Evolutionary conservation across 805 yeast species (phyloP).

Genomic region (Barnettozyma siamensis): DNA sequence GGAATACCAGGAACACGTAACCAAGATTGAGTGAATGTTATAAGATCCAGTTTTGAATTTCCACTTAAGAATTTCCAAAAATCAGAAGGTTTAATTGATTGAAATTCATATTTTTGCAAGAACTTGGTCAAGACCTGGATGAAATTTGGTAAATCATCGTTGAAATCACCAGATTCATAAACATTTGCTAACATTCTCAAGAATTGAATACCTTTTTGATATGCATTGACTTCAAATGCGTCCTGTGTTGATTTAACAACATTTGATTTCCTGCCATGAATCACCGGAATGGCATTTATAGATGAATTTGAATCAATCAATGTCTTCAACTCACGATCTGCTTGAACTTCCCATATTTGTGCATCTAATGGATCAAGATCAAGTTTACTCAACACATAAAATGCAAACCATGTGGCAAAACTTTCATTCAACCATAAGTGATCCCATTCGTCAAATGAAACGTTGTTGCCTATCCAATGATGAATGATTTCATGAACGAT

Average conservation of each 20-base stretch:
- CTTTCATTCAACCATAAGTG: constrained; percentile 72
- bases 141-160: constrained; percentile 29
- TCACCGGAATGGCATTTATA: constrained; percentile 11
- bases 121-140: constrained; percentile 34
- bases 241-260: constrained; percentile 36
- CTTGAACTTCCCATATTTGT: constrained; percentile 30
- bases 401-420: constrained; percentile 71
- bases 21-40: constrained; percentile 56
- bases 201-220: constrained; percentile 55
- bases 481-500: constrained; percentile 71
- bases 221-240: constrained; percentile 45
- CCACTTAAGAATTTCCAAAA: constrained; percentile 44
- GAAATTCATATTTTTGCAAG: constrained; percentile 29
- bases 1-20: constrained; percentile 56
- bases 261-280: constrained; percentile 17
- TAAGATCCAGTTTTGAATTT: constrained; percentile 36
- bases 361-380: constrained; percentile 23
- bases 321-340: constrained; percentile 27
- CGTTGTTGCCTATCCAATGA: constrained; percentile 72
- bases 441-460: constrained; percentile 64
- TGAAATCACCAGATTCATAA: constrained; percentile 29
- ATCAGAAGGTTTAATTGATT: constrained; percentile 42
- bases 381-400: constrained; percentile 33
- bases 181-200: constrained; percentile 46
- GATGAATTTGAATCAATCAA: constrained; percentile 33